These are phyloP conservation scores for Ceratocystis alfenasii DNA, from an alignment of 2,329 filamentous ascomycete genomes.

Conservation along the genomic window DNA sequence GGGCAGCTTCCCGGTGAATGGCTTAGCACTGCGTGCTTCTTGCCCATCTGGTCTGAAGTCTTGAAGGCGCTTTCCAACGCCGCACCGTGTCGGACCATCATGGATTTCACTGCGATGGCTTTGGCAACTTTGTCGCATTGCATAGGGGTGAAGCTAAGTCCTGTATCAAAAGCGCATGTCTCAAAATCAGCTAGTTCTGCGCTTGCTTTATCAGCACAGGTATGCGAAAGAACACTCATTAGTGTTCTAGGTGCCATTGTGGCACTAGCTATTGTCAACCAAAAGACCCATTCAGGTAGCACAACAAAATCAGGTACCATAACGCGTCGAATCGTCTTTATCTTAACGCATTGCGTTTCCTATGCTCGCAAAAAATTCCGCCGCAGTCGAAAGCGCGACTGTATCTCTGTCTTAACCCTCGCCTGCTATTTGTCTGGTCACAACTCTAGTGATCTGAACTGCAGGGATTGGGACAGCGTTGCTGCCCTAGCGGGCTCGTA, in stretches of 20 bases:
- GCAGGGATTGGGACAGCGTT: conserved; percentile 4
- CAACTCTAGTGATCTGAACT: conserved; percentile 6
- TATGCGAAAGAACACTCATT: conserved; percentile 16
- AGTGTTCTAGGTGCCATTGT: conserved; percentile 18
- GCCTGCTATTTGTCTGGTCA: conserved; percentile 12
- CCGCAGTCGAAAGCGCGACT: conserved; percentile 15
- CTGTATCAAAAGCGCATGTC: not conserved
- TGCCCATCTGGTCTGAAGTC: conserved; percentile 21
- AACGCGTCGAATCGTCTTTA: conserved; percentile 14
- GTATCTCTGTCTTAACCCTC: conserved; percentile 13
- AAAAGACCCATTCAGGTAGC: not conserved
- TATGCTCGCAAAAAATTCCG: conserved; percentile 7
- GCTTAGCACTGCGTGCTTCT: conserved; percentile 21
- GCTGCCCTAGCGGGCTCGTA: conserved; percentile 5
- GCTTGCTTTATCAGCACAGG: conserved; percentile 12
- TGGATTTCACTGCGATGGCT: conserved; percentile 22
- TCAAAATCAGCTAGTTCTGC: not conserved
- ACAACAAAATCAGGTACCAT: not conserved
- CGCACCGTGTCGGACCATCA: conserved; percentile 12
- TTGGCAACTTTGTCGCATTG: conserved; percentile 15
- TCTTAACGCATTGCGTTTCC: conserved; percentile 14
- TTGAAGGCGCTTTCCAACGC: conserved; percentile 13
- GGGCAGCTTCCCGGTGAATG: conserved; percentile 20
- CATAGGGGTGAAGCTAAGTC: not conserved
- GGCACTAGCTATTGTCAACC: conserved; percentile 13